phyloP scores from a whole-genome alignment of 2,329 filamentous ascomycete species.

The Colletotrichum simmondsii region DNA sequence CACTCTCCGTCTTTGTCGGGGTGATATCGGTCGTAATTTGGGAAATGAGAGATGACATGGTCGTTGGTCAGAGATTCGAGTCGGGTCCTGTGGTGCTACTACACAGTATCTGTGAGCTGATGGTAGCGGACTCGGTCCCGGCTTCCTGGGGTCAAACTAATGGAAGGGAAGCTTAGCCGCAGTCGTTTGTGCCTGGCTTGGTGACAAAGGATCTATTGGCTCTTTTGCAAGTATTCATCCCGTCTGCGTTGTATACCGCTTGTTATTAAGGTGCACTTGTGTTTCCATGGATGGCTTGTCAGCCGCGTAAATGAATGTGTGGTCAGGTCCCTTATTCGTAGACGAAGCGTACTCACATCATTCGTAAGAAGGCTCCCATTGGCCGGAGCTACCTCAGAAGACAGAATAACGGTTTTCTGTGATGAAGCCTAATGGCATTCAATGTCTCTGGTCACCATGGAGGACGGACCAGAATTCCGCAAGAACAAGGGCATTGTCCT shows the following conservation, averaged over 20 bases:
- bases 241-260: not conserved
- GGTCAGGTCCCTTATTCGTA: not conserved
- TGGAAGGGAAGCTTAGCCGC: not conserved
- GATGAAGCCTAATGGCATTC: not conserved
- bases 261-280: not conserved
- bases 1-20: not conserved
- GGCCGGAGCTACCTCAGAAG: too few species aligned
- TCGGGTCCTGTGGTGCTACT: not conserved
- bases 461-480: not conserved
- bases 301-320: not conserved
- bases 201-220: not conserved
- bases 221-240: not conserved
- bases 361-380: too few species aligned
- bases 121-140: not conserved
- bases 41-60: slow-evolving; percentile 20
- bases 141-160: not conserved
- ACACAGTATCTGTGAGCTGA: not conserved
- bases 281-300: not conserved
- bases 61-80: not conserved
- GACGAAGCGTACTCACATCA: too few species aligned
- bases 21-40: slow-evolving; percentile 24
- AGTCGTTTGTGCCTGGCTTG: not conserved
- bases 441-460: not conserved
- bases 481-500: slow-evolving; percentile 26
- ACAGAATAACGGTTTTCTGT: not conserved